These are phyloP conservation scores for Metarhizium brunneum DNA, from an alignment of 2,329 filamentous ascomycete genomes.

Conservation along the genomic window DNA sequence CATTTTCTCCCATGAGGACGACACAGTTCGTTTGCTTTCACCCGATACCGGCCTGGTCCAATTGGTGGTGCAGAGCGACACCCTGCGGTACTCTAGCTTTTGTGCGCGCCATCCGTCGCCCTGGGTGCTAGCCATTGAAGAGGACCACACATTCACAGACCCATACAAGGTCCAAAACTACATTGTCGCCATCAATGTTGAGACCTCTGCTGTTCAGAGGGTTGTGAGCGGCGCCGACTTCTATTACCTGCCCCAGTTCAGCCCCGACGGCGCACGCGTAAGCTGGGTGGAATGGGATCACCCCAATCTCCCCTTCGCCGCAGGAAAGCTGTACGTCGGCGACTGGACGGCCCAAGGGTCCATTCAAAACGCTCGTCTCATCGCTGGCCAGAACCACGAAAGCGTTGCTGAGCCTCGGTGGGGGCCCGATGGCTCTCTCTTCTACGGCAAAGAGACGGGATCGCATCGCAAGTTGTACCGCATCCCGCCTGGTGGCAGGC, in stretches of 20 bases:
- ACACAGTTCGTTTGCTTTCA: constrained; percentile 33
- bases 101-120: constrained; percentile 25
- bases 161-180: constrained; percentile 26
- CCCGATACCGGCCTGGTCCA: constrained; percentile 24
- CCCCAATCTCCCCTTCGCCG: constrained; percentile 42
- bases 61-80: constrained; percentile 20
- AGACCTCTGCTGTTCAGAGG: constrained; percentile 30
- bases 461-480: constrained; percentile 39
- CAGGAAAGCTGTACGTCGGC: constrained; percentile 33
- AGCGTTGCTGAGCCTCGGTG: constrained; percentile 41
- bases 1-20: constrained; percentile 36
- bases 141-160: constrained; percentile 33
- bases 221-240: constrained; percentile 40
- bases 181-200: constrained; percentile 28
- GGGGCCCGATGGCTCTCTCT: constrained; percentile 37
- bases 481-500: constrained; percentile 17
- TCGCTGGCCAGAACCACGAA: constrained; percentile 33
- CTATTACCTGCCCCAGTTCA: constrained; percentile 41
- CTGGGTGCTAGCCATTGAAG: constrained; percentile 42
- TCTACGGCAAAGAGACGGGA: constrained; percentile 35
- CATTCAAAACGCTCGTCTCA: constrained; percentile 19
- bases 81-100: constrained; percentile 37
- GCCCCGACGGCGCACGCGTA: constrained; percentile 32
- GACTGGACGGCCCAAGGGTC: constrained; percentile 27
- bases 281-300: constrained; percentile 48